A percentile compares a stretch with the other conserved stretches of the same genome.
Evolutionary conservation across 2,329 filamentous ascomycete genomes (phyloP).

Genomic region (Metarhizium album): DNA sequence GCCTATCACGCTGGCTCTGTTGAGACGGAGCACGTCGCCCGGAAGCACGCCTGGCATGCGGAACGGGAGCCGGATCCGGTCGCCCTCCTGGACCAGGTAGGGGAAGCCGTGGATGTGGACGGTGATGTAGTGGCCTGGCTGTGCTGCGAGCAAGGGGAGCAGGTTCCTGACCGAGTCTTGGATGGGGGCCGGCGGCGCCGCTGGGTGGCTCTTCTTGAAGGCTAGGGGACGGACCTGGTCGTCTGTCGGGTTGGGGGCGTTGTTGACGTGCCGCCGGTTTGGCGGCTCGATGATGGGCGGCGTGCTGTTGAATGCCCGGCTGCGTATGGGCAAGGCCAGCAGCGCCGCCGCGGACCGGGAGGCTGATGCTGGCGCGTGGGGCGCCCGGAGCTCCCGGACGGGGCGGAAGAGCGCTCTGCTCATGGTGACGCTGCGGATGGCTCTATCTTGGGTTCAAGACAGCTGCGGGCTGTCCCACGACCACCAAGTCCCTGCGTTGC

Average conservation of each 20-base stretch:
- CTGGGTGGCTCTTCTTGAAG: slow-evolving; percentile 29
- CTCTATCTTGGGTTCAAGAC: neutral
- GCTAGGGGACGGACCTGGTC: slow-evolving; percentile 23
- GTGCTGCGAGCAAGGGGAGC: slow-evolving; percentile 60
- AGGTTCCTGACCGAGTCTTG: slow-evolving; percentile 47
- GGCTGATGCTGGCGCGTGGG: slow-evolving; percentile 28
- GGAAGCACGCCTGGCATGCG: slow-evolving; percentile 64
- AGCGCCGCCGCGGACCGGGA: slow-evolving; percentile 12
- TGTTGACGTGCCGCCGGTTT: slow-evolving; percentile 22
- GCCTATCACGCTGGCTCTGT: slow-evolving; percentile 72
- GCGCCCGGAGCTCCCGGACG: slow-evolving; percentile 46
- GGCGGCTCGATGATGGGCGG: slow-evolving; percentile 36
- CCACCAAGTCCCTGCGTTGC: no score
- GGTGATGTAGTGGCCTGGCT: slow-evolving; percentile 68
- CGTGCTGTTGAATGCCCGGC: slow-evolving; percentile 36
- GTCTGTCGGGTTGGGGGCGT: slow-evolving; percentile 26
- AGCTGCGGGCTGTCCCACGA: slow-evolving; percentile 7
- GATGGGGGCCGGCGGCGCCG: slow-evolving; percentile 28
- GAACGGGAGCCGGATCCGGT: slow-evolving; percentile 68
- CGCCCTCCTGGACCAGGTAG: slow-evolving; percentile 69
- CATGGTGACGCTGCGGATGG: slow-evolving; percentile 27
- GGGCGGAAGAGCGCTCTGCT: slow-evolving; percentile 53
- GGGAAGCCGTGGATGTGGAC: slow-evolving; percentile 69
- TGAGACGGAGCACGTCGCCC: slow-evolving; percentile 79
- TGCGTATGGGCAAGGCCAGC: slow-evolving; percentile 16